Base-by-base conservation (phyloP, 495 filamentous ascomycete genomes). In the Astrothelium macrocarpum region DNA sequence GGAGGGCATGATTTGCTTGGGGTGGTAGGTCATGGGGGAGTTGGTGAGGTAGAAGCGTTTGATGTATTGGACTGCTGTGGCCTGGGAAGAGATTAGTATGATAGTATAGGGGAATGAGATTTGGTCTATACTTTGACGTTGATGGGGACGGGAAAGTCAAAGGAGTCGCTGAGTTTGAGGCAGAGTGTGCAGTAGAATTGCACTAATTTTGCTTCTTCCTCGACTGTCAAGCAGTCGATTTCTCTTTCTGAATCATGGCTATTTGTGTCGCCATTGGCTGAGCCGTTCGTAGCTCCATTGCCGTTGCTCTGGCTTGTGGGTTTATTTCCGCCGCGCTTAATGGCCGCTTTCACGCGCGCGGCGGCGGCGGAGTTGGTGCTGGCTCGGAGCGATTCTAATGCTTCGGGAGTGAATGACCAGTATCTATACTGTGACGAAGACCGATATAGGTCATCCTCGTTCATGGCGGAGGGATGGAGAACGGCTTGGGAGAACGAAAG, bases 1-100 rank as follows among this genome's bases (percentile, higher is more conserved):
- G 39, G 90, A 88, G 31, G 87, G 84, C 68, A 95, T 84, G 72
- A 98, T 91, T 62, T 85, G 83, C 66, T 88, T 87, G 0, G 91
- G 92, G 65, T 91, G 89, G 72, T 97, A 95, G 42, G 92, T 96
- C 87, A 97, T 93, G 62, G 90, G 84, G 39, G 89, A 94, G 75
- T 96, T 96, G 65, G 87, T 90, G 28, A 96, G 82, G 76, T 97
- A 98, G 80, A 98, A 97, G 62, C 94, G 88, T 61, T 88, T 86
- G 53, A 97, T 84, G 75, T 91, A 97, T 75, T 93, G 89, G 49
- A 94, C 87, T 32, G 91, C 91, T 32, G 95, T 98, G 9, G 91
- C 90, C 83, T 89, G 71, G 42, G 11, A 34, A 60, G 10, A 49
- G 42, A 7, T 28, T 63, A 49, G 32, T 25, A 11, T 59, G n/a